Conservation (phyloP, 2,329 filamentous ascomycete genomes). For the Pestalotiopsis sp. region DNA sequence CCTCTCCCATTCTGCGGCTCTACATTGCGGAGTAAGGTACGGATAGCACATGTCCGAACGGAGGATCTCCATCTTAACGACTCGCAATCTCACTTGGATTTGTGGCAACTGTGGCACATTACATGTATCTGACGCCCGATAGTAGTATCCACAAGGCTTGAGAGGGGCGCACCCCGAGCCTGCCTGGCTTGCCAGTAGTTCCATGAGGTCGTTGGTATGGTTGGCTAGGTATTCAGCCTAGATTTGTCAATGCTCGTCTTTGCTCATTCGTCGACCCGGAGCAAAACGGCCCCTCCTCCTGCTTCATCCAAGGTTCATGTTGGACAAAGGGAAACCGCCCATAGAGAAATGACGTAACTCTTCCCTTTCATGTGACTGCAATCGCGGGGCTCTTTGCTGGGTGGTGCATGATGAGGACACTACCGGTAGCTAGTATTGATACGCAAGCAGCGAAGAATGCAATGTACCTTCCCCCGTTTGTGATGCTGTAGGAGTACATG, state of each 20-base stretch:
- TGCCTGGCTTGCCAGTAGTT: background rate
- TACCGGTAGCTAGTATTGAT: background rate
- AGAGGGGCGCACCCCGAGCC: background rate
- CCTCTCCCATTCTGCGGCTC: background rate
- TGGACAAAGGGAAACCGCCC: constrained; percentile 2
- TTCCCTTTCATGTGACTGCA: constrained; percentile 6
- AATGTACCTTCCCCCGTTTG: background rate
- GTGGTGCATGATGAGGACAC: background rate
- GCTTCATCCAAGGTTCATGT: constrained; percentile 5
- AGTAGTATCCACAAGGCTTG: constrained; percentile 5
- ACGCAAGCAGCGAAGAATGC: background rate
- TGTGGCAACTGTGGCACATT: background rate
- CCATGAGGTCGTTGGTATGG: background rate
- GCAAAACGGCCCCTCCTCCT: constrained; percentile 1
- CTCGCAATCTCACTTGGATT: background rate
- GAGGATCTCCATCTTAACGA: background rate
- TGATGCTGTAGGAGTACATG: background rate
- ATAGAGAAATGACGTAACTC: constrained; percentile 6
- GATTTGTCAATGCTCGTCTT: background rate
- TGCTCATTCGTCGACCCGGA: constrained; percentile 2
- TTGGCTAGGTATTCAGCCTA: constrained; percentile 3
- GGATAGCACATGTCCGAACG: background rate
- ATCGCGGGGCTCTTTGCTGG: constrained; percentile 8
- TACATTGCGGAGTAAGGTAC: background rate
- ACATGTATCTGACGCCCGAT: background rate